These are phyloP conservation scores for Xylariaceae sp. DNA, from an alignment of 2,329 filamentous ascomycete genomes.

Conservation along the genomic window DNA sequence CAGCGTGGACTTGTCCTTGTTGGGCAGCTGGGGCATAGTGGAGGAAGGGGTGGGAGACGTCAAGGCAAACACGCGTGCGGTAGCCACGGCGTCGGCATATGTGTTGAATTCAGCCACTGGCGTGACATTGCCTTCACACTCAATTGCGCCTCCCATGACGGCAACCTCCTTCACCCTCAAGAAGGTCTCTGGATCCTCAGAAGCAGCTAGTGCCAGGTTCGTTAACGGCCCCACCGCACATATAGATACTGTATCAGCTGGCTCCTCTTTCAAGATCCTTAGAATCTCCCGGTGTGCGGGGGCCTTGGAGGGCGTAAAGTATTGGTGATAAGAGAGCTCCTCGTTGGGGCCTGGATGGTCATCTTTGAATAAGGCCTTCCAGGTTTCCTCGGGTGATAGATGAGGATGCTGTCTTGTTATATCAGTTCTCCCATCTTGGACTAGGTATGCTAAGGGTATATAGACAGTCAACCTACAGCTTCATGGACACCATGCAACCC, in stretches of 20 bases:
- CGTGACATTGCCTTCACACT: slow-evolving; percentile 80
- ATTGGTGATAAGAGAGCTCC: slow-evolving; percentile 55
- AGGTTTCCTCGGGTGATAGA: slow-evolving; percentile 75
- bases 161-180: slow-evolving; percentile 88
- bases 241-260: slow-evolving; percentile 84
- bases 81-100: slow-evolving; percentile 83
- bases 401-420: slow-evolving; percentile 66
- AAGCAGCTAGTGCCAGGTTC: slow-evolving; percentile 89
- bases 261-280: slow-evolving; percentile 81
- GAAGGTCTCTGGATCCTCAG: slow-evolving; percentile 88
- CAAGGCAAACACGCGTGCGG: slow-evolving; percentile 78
- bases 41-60: slow-evolving; percentile 75
- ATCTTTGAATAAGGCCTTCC: slow-evolving; percentile 71
- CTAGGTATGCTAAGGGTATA: neutral
- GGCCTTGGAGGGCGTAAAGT: slow-evolving; percentile 78
- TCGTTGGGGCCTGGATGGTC: slow-evolving; percentile 42
- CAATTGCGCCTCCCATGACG: slow-evolving; percentile 91
- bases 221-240: slow-evolving; percentile 90
- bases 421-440: slow-evolving; percentile 4
- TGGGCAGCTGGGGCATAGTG: slow-evolving; percentile 77
- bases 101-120: slow-evolving; percentile 95
- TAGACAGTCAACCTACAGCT: slow-evolving; percentile 46
- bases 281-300: slow-evolving; percentile 87
- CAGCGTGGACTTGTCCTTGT: slow-evolving; percentile 56
- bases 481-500: slow-evolving; percentile 79